Conservation (phyloP, 176 grass and related monocot species). For the Raddia distichophylla region DNA sequence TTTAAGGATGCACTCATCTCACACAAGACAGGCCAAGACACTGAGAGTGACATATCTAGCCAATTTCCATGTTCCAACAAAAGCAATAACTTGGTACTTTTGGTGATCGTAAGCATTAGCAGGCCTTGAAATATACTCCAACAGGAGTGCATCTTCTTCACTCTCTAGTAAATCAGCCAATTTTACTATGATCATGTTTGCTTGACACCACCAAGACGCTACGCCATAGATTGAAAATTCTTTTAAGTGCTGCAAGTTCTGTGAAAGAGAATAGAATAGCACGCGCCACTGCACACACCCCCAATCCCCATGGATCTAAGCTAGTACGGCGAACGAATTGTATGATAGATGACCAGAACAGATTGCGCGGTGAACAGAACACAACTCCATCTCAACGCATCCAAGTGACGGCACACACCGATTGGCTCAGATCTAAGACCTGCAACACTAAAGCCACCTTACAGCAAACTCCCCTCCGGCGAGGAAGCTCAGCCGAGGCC, state of each 20-base stretch:
- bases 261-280: background rate
- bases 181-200: background rate
- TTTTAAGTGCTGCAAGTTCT: background rate
- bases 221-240: background rate
- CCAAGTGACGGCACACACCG: background rate
- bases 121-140: conserved; percentile 2
- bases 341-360: background rate
- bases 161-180: background rate
- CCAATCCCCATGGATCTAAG: conserved; percentile 30
- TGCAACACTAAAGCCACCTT: background rate
- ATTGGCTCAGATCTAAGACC: conserved; percentile 29
- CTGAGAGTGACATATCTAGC: conserved; percentile 17
- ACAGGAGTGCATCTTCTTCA: background rate
- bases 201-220: background rate
- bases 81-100: background rate
- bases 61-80: conserved; percentile 15
- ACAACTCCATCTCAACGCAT: background rate
- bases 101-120: background rate
- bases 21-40: conserved; percentile 10
- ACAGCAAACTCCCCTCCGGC: background rate
- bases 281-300: background rate
- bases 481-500: background rate
- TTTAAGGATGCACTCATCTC: background rate
- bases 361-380: background rate
- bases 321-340: background rate